Percentiles rank a stretch among this genome's conserved stretches.
Conservation (phyloP, 345 rosid genomes). For the Hibiscus syriacus region DNA sequence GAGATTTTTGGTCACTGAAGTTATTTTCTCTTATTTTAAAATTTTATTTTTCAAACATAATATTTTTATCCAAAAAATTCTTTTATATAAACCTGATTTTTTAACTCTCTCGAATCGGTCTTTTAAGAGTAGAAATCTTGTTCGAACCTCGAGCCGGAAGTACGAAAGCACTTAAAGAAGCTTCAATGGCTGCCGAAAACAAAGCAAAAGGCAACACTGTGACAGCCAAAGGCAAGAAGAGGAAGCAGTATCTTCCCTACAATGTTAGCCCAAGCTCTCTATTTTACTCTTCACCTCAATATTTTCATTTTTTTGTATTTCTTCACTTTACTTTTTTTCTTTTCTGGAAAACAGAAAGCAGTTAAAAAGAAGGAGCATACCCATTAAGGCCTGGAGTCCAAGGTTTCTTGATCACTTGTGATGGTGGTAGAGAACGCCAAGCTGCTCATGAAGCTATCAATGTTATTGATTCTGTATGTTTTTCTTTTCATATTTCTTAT, state of each 20-base stretch:
- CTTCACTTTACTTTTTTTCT: neutral
- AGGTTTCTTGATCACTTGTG: slow-evolving; percentile 90
- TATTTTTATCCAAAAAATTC: neutral
- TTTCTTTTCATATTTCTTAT: neutral
- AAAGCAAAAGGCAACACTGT: slow-evolving; percentile 20
- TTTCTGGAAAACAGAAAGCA: slow-evolving; percentile 39
- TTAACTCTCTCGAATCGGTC: neutral
- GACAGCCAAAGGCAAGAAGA: slow-evolving; percentile 48
- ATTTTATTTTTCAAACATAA: too few species aligned
- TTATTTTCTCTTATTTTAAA: too few species aligned
- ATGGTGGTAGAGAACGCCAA: slow-evolving; percentile 86
- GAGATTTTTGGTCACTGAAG: too few species aligned
- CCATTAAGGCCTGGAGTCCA: slow-evolving; percentile 79
- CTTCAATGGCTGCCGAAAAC: slow-evolving; percentile 40
- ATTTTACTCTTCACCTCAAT: neutral
- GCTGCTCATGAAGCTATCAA: slow-evolving; percentile 77
- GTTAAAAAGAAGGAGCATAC: slow-evolving; percentile 79
- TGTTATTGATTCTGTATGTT: slow-evolving; percentile 76
- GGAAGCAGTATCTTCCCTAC: slow-evolving; percentile 72
- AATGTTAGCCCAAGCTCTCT: slow-evolving; percentile 29
- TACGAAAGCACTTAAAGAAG: neutral
- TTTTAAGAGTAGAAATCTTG: neutral
- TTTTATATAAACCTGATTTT: neutral
- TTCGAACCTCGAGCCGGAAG: neutral
- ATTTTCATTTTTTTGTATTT: neutral